Evolutionary conservation across 2,329 filamentous ascomycete genomes (phyloP), one percentile per base, ranked within the genome.

Genomic region (Cadophora sp.): DNA sequence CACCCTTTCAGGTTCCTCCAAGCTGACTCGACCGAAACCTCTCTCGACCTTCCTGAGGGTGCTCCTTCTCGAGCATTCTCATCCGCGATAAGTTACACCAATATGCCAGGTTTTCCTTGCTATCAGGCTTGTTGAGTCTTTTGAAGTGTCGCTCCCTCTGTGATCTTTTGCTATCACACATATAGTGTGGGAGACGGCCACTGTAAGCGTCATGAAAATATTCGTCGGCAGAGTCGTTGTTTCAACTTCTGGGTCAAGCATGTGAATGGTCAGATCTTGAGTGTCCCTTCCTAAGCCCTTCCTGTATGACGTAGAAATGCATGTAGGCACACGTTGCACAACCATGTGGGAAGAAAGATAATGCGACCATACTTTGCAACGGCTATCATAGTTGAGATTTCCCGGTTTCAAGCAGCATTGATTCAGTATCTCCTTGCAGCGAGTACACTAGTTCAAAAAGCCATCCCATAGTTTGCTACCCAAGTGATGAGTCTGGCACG

Each of bases 311-410:
- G 62, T 27, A 22, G 66, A 66, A 4, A 77, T 46, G 4, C 71
- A 67, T 3, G 72, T 66, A 11, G 75, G 46, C 1, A 76, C 43
- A 16, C 75, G 73, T 34, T 65, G 72, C 2, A 67, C 34, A 19
- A 75, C 67, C 53, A 77, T 73, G 2, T 73, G 59, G 22, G 78
- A 81, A 22, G 74, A 72, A 6, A 77, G 72, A 50, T 68, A 76
- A 14, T 73, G 72, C 1, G 70, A 71, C 24, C 69, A 71, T 0
- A 73, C 69, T 50, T 75, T 74, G 40, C 69, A 75, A 34, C 68
- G 64, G 7, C 65, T 66, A 48, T 75, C 73, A 24, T 69, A 70
- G 12, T 72, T 68, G 12, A 56, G n/a, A 19, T 65, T 68, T 16
- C 73, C 71, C 1, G 64, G 67, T 19, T n/a, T n/a, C 48, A 70